Conservation (phyloP, 768 basidiomycete species). For the Mrakia gelida region DNA sequence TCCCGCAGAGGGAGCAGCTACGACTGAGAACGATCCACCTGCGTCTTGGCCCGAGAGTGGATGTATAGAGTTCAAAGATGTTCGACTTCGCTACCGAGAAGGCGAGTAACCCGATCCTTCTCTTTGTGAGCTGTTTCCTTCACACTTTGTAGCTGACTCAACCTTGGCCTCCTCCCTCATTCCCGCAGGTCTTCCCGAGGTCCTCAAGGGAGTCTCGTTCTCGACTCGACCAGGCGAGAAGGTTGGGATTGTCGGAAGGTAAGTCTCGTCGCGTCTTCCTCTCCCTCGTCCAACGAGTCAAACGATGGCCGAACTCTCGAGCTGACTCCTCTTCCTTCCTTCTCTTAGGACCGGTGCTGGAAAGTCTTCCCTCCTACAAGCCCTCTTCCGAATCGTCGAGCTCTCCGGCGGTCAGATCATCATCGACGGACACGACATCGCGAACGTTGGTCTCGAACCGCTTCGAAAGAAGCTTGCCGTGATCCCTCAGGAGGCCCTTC, state of each 20-base stretch:
- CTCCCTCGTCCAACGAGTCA: too few relatives aligned
- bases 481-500: slow-evolving; percentile 60
- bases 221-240: slow-evolving; percentile 71
- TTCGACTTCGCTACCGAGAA: slow-evolving; percentile 60
- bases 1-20: slow-evolving; percentile 61
- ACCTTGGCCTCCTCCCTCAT: too few relatives aligned
- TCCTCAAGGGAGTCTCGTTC: slow-evolving; percentile 70
- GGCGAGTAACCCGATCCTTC: too few relatives aligned
- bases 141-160: too few relatives aligned
- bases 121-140: too few relatives aligned
- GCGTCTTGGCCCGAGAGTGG: slow-evolving; percentile 70
- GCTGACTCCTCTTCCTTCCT: background rate
- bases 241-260: slow-evolving; percentile 65
- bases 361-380: slow-evolving; percentile 42
- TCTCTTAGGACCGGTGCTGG: slow-evolving; percentile 19
- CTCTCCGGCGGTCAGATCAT: slow-evolving; percentile 56
- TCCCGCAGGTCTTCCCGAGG: slow-evolving; percentile 68
- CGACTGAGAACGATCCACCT: slow-evolving; percentile 51
- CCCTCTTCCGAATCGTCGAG: slow-evolving; percentile 60
- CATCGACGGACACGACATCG: slow-evolving; percentile 58
- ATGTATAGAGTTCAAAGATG: slow-evolving; percentile 65
- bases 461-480: slow-evolving; percentile 58
- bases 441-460: slow-evolving; percentile 54
- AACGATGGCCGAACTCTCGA: background rate
- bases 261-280: background rate